Base-by-base conservation (phyloP, 2,329 filamentous ascomycete genomes). In the Colletotrichum shisoi region DNA sequence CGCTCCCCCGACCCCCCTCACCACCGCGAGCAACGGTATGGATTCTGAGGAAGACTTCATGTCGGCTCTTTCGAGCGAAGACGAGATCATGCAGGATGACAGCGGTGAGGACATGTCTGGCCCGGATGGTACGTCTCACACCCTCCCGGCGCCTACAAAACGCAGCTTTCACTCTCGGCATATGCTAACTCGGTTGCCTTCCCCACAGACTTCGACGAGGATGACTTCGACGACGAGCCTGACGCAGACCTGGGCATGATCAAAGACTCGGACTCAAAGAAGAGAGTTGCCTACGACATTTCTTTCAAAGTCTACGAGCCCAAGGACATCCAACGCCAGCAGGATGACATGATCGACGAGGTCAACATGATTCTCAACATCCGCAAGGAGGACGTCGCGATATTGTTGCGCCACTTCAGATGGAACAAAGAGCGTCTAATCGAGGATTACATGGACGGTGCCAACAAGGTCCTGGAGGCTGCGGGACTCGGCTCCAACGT, bases 341-440 rank as follows among this genome's bases (percentile, higher is more conserved):
- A 99, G 77, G 88, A 94, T 73, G 87, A 89, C 62, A 91, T 97
- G 79, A 87, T 99, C 72, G 85, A 90, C 72, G 94, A 98, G 76
- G 93, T 98, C 68, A 93, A 95, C 70, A 91, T 90, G 82, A 94
- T 99, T 70, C 85, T 99, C 42, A 92, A 94, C 67, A 89, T 97
- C 75, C 89, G 91, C 17, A 91, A 92, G 73, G 95, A 98, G 79
- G 92, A 95, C 70, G 89, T 92, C 0, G 94, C 94, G 27, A 97
- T 99, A 60, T 83, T 99, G 46, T 83, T 99, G 67, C 90, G 95
- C 53, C 87, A 95, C 78, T 92, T 92, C 72, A 87, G 93, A 74
- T 99, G 95, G 95, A 98, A 98, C 79, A 95, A 97, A 77, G 95
- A 99, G 76, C 89, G 92, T 45, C 78, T 99, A 71, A 94, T 98